Evolutionary conservation across 2,329 filamentous ascomycete genomes (phyloP), one percentile per base, ranked within the genome.

Genomic region (Phaeosphaeria sp.): DNA sequence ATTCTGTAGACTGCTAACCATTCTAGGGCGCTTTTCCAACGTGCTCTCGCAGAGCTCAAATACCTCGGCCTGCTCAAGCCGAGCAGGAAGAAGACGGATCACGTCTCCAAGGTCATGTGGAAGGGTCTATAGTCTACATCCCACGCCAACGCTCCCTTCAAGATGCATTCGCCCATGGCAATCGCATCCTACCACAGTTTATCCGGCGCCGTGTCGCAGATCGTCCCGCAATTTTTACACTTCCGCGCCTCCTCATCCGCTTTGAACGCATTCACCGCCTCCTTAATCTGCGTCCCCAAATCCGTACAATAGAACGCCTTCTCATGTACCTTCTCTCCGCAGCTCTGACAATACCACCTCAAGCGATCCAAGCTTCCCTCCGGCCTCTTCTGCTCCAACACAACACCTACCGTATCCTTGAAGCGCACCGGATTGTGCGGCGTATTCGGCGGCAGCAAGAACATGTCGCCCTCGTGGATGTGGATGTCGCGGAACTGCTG

Each of bases 401-500:
- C 94, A 49, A 98, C 84, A 30, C 94, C 94, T n/a, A 98, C 92
- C 0, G 94, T 97, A 79, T 96, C 83, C 72, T 90, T 91, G 79
- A 97, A 98, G 57, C 94, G 88, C 33, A 98, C 92, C 0, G 95
- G 94, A 78, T 96, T 97, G 80, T 98, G 94, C 24, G 94, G 94
- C n/a, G 91, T 95, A 78, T 97, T 93, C n/a, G 89, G 86, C 0
- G 94, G 94, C 1, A 99, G 86, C 4, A 98, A 83, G 78, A 97
- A 98, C 86, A 98, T 91, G 67, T 95, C 93, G 63, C 94, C 94
- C 80, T 98, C 92, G 71, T 89, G 86, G 80, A 98, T 97, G 73
- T 93, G 84, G 63, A 98, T 87, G 79, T 98, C 94, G 65, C 88
- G 86, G 79, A 96, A 96, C 48, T 80, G 58, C 71, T 81, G 57